Percentiles rank a stretch among this genome's conserved stretches.
Conservation (phyloP, 495 filamentous ascomycete genomes). For the Friedmanniomyces endolithicus region DNA sequence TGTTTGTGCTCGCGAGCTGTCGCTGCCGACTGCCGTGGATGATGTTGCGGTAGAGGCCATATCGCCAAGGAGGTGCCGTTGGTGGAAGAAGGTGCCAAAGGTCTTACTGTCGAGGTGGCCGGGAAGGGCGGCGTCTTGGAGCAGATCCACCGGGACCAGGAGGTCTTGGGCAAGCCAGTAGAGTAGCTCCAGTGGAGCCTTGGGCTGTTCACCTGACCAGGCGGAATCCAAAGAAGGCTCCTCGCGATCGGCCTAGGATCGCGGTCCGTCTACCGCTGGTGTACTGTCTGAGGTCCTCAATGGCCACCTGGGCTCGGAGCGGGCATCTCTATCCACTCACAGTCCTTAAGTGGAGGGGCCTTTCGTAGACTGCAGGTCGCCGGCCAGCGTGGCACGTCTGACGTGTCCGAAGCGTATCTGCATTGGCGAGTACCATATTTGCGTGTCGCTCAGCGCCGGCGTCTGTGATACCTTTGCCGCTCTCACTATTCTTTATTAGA, state of each 20-base stretch:
- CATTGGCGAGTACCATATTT: neutral
- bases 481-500: too few species aligned
- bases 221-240: neutral
- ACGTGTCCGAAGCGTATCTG: neutral
- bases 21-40: conserved; percentile 6
- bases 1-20: conserved; percentile 20
- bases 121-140: neutral
- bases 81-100: neutral
- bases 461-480: neutral
- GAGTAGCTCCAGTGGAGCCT: conserved; percentile 2
- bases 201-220: neutral
- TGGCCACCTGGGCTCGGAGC: neutral
- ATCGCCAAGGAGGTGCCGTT: neutral
- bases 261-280: conserved; percentile 10
- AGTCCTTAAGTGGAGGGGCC: neutral
- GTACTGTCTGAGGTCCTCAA: neutral
- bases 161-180: neutral
- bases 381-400: neutral
- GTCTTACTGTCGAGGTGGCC: neutral
- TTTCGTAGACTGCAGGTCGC: neutral
- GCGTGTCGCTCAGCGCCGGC: too few species aligned
- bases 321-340: too few species aligned
- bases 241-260: neutral
- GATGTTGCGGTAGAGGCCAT: conserved; percentile 18
- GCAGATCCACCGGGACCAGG: neutral